phyloP scores from a whole-genome alignment of 2,329 filamentous ascomycete genomes.

The Rugonectria rugulosa region DNA sequence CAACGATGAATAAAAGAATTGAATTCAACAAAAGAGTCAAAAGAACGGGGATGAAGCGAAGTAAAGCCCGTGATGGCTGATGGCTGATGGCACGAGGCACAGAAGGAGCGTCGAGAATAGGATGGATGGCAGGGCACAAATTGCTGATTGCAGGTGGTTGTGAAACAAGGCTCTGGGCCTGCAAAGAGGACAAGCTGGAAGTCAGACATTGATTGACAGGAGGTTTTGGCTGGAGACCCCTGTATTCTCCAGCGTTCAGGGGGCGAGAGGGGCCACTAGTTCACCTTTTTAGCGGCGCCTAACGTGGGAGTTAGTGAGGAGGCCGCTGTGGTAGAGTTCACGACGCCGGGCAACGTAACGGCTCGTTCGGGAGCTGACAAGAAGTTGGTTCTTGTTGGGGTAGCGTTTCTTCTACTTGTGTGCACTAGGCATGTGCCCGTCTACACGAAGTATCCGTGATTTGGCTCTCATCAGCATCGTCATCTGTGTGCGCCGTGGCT shows the following conservation, averaged over 20 bases:
- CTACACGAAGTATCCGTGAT: too few species aligned
- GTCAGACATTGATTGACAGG: constrained; percentile 20
- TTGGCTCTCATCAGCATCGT: too few species aligned
- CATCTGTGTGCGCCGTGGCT: too few species aligned
- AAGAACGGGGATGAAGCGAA: constrained; percentile 11
- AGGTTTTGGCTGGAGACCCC: too few species aligned
- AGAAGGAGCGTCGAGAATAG: constrained; percentile 25
- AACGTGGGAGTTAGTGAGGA: too few species aligned
- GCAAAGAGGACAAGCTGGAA: constrained; percentile 39
- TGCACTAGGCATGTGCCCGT: too few species aligned
- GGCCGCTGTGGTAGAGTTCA: too few species aligned
- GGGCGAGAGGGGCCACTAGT: constrained; percentile 18
- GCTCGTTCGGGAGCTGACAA: too few species aligned
- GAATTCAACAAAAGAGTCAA: not conserved
- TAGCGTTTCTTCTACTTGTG: too few species aligned
- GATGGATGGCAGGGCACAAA: constrained; percentile 7
- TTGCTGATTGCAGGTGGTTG: not conserved
- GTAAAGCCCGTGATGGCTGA: constrained; percentile 3
- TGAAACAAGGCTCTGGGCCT: constrained; percentile 29
- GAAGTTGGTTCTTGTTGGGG: too few species aligned
- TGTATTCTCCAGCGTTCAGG: constrained; percentile 34
- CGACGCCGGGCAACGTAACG: too few species aligned
- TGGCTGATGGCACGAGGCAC: constrained; percentile 9
- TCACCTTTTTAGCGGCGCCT: too few species aligned
- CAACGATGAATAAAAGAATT: not conserved